phyloP scores from a whole-genome alignment of 2,329 filamentous ascomycete genomes.

The Didymellaceae sp. region DNA sequence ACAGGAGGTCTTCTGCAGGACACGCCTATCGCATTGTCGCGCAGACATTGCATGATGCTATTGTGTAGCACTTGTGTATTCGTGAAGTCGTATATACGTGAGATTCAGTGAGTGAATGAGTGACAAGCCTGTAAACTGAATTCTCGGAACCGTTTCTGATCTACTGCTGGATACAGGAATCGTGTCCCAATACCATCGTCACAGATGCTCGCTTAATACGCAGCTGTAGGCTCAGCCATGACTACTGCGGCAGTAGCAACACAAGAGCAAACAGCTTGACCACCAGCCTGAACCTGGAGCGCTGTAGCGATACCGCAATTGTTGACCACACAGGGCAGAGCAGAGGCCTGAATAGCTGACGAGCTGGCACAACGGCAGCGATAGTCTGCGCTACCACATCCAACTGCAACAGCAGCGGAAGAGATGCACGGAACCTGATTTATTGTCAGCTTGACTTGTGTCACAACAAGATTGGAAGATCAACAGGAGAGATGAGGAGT shows the following conservation, averaged over 20 bases:
- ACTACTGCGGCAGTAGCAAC: conserved; percentile 11
- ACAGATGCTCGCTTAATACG: too few species aligned
- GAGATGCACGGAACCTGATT: conserved; percentile 16
- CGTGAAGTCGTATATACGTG: too few species aligned
- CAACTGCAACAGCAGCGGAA: conserved; percentile 16
- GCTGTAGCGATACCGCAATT: conserved; percentile 21
- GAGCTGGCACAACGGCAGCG: conserved; percentile 22
- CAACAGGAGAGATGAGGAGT: too few species aligned
- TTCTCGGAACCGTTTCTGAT: too few species aligned
- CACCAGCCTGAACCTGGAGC: conserved; percentile 20
- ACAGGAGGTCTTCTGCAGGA: too few species aligned
- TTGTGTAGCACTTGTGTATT: not conserved
- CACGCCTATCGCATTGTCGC: too few species aligned
- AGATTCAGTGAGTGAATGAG: too few species aligned
- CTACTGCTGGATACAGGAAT: too few species aligned
- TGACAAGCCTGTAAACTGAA: too few species aligned
- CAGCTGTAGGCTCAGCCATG: not conserved
- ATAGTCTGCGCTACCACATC: conserved; percentile 18
- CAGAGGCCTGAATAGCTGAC: conserved; percentile 18
- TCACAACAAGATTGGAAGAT: not conserved
- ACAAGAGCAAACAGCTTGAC: conserved; percentile 20
- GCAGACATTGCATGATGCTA: not conserved
- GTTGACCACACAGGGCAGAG: conserved; percentile 20
- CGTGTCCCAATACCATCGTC: too few species aligned
- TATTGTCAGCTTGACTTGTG: not conserved